Percentiles rank a stretch among this genome's conserved stretches.
These are phyloP conservation scores for Pulveroboletus sp. DNA, from an alignment of 768 basidiomycete species.

Conservation along the genomic window DNA sequence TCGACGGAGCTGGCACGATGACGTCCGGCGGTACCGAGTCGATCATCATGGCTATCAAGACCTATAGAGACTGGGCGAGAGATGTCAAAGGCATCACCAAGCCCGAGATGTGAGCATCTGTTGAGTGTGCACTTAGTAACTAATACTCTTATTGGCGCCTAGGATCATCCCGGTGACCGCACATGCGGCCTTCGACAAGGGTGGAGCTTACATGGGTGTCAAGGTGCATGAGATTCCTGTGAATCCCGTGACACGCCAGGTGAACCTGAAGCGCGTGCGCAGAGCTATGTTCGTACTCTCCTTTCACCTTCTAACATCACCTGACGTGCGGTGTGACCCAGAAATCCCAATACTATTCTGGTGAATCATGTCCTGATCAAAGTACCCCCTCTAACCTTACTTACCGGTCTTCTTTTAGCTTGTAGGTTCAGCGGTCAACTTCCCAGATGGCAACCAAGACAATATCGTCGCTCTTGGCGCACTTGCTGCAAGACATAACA, in stretches of 20 bases:
- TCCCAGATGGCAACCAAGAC: conserved; percentile 83
- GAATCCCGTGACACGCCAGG: conserved; percentile 69
- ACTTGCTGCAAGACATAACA: conserved; percentile 67
- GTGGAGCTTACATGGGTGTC: conserved; percentile 79
- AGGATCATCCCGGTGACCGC: conserved; percentile 83
- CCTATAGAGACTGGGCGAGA: conserved; percentile 89
- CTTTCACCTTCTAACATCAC: background rate
- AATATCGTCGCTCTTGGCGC: conserved; percentile 75
- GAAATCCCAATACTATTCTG: conserved; percentile 88
- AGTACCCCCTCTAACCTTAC: background rate
- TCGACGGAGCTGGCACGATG: conserved; percentile 84
- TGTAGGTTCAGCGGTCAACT: conserved; percentile 83
- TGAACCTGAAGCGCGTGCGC: conserved; percentile 68
- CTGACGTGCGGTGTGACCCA: conserved; percentile 27
- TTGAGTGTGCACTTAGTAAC: background rate
- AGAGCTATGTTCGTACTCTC: conserved; percentile 74
- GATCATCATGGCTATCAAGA: conserved; percentile 93
- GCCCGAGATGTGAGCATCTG: conserved; percentile 77
- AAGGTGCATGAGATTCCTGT: conserved; percentile 88
- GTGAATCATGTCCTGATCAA: conserved; percentile 33
- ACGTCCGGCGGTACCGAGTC: conserved; percentile 96
- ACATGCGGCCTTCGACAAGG: conserved; percentile 96
- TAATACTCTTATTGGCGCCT: background rate
- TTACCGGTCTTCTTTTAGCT: conserved; percentile 43
- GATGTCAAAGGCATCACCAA: conserved; percentile 81